Evolutionary conservation across 2,329 filamentous ascomycete genomes (phyloP).

Genomic region (Monascus ruber): DNA sequence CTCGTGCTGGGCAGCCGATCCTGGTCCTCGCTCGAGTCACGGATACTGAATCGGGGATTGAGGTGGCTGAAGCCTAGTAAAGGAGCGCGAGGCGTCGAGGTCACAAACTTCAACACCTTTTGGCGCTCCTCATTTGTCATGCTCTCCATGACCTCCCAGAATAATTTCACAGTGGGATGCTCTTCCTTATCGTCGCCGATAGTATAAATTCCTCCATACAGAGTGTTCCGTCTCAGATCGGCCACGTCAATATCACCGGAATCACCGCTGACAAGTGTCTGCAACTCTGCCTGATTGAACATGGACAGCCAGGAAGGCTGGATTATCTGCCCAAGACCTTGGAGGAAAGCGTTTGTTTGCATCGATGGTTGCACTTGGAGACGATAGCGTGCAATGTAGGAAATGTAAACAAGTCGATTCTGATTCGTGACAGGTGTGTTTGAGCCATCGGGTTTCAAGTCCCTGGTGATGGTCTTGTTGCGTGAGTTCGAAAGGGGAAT

Average conservation of each 20-base stretch:
- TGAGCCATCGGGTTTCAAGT: conserved; percentile 66
- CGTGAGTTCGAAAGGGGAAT: conserved; percentile 42
- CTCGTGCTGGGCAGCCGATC: conserved; percentile 79
- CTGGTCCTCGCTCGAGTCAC: conserved; percentile 69
- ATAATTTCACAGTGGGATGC: conserved; percentile 72
- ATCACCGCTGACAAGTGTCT: conserved; percentile 85
- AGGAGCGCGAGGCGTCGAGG: conserved; percentile 80
- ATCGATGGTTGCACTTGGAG: conserved; percentile 65
- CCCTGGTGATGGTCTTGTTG: conserved; percentile 55
- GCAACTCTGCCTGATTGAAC: conserved; percentile 95
- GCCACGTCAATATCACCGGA: conserved; percentile 74
- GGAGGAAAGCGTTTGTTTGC: conserved; percentile 82
- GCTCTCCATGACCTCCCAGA: conserved; percentile 78
- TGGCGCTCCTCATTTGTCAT: conserved; percentile 67
- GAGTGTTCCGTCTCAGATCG: conserved; percentile 72
- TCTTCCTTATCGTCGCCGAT: conserved; percentile 83
- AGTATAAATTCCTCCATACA: conserved; percentile 76
- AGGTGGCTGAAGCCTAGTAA: conserved; percentile 80
- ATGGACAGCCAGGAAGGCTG: conserved; percentile 89
- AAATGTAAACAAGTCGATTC: conserved; percentile 89
- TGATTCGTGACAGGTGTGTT: conserved; percentile 75
- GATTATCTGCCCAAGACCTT: conserved; percentile 76
- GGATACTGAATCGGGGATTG: conserved; percentile 76
- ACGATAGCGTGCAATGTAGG: conserved; percentile 77
- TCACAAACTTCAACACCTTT: conserved; percentile 90